Evolutionary conservation across 2,329 filamentous ascomycete species (phyloP).

Genomic region (Penicillium decumbens): DNA sequence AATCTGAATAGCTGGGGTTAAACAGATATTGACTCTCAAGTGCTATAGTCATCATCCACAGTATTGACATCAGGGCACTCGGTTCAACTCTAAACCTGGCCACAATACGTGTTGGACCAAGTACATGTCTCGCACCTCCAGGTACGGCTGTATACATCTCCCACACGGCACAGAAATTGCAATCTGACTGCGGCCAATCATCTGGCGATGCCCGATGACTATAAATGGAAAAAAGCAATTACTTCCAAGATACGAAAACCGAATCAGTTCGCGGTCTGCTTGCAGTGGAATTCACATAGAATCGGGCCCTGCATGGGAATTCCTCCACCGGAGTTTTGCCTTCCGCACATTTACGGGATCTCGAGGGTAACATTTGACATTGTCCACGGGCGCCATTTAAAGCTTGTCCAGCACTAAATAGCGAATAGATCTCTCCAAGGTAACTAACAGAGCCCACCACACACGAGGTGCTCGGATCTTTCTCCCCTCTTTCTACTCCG

Average conservation of each 20-base stretch:
- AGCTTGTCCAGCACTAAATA: slow-evolving; percentile 15
- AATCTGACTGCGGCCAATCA: too few relatives aligned
- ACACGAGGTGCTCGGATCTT: slow-evolving; percentile 15
- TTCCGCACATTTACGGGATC: background rate
- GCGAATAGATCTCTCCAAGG: background rate
- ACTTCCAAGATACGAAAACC: background rate
- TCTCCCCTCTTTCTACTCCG: slow-evolving; percentile 13
- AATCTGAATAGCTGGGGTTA: too few relatives aligned
- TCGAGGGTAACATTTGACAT: slow-evolving; percentile 6
- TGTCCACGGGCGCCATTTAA: slow-evolving; percentile 16
- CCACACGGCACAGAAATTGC: too few relatives aligned
- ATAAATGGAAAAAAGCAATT: background rate
- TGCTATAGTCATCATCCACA: slow-evolving; percentile 29
- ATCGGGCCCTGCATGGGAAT: background rate
- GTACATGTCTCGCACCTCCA: too few relatives aligned
- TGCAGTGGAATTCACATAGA: background rate
- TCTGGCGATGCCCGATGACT: too few relatives aligned
- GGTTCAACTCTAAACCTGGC: slow-evolving; percentile 6
- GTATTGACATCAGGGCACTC: slow-evolving; percentile 34
- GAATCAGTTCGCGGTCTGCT: background rate
- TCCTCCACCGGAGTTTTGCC: slow-evolving; percentile 31
- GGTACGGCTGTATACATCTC: too few relatives aligned
- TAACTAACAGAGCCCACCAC: too few relatives aligned
- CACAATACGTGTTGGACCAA: too few relatives aligned
- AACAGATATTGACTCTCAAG: background rate